Conservation (phyloP, 768 basidiomycete genomes). For the Steccherinum ochraceum region DNA sequence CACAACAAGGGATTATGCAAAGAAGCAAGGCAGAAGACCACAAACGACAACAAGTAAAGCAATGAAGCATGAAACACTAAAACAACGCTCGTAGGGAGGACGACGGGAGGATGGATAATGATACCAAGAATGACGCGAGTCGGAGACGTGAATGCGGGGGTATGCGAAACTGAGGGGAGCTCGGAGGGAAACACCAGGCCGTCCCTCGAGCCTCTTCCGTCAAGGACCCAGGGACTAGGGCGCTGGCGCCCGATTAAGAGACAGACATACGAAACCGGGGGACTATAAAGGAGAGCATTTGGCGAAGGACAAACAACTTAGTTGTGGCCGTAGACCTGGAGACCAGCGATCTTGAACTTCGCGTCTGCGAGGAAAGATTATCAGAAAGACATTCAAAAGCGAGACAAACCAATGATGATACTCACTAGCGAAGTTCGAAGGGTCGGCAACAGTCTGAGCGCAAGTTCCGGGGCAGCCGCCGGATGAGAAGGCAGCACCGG, state of each 20-base stretch:
- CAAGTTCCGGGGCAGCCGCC: slow-evolving; percentile 29
- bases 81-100: too few relatives aligned
- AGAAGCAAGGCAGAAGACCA: too few relatives aligned
- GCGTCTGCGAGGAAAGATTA: slow-evolving; percentile 34
- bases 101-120: too few relatives aligned
- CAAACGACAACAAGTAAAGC: too few relatives aligned
- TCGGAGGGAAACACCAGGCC: background rate
- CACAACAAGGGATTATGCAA: too few relatives aligned
- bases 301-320: background rate
- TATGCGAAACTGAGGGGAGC: too few relatives aligned
- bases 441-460: slow-evolving; percentile 38
- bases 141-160: background rate
- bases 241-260: background rate
- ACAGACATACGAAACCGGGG: background rate
- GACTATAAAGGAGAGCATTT: background rate
- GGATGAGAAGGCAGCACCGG: slow-evolving; percentile 24
- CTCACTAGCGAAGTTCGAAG: slow-evolving; percentile 45
- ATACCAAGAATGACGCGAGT: background rate
- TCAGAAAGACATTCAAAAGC: slow-evolving; percentile 3
- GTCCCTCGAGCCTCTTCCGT: background rate
- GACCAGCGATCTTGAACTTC: slow-evolving; percentile 50
- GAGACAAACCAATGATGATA: slow-evolving; percentile 2
- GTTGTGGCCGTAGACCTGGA: slow-evolving; percentile 36
- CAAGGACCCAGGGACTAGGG: background rate
- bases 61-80: too few relatives aligned